Evolutionary conservation across 2,329 filamentous ascomycete genomes (phyloP).

Genomic region (Trichophyton verrucosum): DNA sequence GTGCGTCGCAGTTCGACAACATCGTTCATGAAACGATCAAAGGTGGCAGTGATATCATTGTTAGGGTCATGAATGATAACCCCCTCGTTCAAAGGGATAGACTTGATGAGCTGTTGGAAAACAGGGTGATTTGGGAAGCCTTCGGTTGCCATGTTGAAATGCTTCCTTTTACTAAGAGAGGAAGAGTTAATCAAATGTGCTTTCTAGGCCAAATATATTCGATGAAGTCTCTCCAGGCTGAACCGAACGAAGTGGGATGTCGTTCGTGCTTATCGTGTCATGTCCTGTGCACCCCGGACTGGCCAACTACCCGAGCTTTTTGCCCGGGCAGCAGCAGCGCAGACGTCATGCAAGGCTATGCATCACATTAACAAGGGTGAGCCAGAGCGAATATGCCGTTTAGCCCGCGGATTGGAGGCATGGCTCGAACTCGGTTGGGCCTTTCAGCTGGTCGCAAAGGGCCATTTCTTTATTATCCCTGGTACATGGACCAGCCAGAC

Average conservation of each 20-base stretch:
- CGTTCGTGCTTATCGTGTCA: too few species aligned
- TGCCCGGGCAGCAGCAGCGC: not conserved
- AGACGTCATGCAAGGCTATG: not conserved
- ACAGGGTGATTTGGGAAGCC: not conserved
- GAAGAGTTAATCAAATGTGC: not conserved
- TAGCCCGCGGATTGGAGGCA: not conserved
- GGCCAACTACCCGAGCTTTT: too few species aligned
- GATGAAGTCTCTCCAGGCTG: not conserved
- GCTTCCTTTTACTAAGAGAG: not conserved
- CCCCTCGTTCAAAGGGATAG: not conserved
- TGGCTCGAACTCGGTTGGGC: not conserved
- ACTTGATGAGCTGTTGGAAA: not conserved
- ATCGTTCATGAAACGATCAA: not conserved
- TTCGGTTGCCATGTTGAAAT: not conserved
- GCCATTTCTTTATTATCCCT: not conserved
- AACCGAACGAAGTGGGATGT: too few species aligned
- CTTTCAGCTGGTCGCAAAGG: not conserved
- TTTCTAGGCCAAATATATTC: not conserved
- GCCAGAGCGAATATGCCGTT: not conserved
- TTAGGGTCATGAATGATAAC: not conserved
- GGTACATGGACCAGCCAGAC: not conserved
- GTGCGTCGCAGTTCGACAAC: not conserved
- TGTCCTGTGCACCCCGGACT: too few species aligned
- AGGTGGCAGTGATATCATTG: not conserved
- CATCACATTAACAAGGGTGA: not conserved